Evolutionary conservation across 2,329 filamentous ascomycete genomes (phyloP), one percentile per base, ranked within the genome.

Genomic region (Pochonia chlamydosporia): DNA sequence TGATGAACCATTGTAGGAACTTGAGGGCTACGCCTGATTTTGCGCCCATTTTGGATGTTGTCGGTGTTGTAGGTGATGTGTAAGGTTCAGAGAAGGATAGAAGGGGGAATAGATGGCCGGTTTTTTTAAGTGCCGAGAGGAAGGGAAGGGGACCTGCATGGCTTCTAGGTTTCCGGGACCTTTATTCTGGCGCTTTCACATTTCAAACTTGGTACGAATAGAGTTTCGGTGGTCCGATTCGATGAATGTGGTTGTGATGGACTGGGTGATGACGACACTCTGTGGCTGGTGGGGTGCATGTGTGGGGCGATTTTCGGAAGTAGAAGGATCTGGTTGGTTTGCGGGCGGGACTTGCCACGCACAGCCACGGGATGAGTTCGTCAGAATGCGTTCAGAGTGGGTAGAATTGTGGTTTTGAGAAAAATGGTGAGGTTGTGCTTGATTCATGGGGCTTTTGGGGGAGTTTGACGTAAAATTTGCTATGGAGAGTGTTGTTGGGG

Each of bases 1-100:
- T 87, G 59, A 95, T 71, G 63, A 84, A 75, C 63, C 85, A 85
- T 60, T 89, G 85, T 40, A 78, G 49, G 50, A 78, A 67, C 59
- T 88, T 89, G 57, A 95, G 79, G 57, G 80, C 73, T 52, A 83
- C 65, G 53, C 59, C 61, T 21, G 56, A 49, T 33, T 54, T 54
- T 43, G 57, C 59, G 43, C 59, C 59, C 64, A 67, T 67, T 43
- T 30, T 37, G 7, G 33, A 4, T n/a, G n/a, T 1, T 24, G 31
- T 11, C 43, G 16, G 37, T 20, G 20, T 21, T 8, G 14, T 28
- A 28, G 7, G 26, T 28, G 13, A 8, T 28, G 7, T 28, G 26
- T 13, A 13, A 25, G 30, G 47, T 23, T 45, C 23, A 14, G 11
- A 30, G 36, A n/a, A 42, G 8, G 26, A 11, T 9, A 10, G 6